Evolutionary conservation across 1,284 basidiomycete genomes (phyloP).

Genomic region (Rhodotorula sp.): DNA sequence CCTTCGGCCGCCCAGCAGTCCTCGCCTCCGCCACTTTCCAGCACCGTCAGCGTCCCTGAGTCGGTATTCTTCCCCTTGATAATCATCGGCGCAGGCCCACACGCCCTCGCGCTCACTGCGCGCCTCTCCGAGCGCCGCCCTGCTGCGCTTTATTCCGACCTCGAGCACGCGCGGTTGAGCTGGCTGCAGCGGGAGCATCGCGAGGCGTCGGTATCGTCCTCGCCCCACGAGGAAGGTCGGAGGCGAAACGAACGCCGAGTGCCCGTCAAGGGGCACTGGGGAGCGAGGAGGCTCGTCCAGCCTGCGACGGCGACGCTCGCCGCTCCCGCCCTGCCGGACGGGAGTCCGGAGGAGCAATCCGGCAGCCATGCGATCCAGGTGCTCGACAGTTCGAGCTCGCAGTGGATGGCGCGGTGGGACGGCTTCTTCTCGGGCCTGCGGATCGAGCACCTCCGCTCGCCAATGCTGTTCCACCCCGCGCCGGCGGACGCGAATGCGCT

Average conservation of each 20-base stretch:
- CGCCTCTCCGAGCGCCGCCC: constrained; percentile 44
- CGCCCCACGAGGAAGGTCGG: not conserved
- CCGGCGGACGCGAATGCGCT: constrained; percentile 51
- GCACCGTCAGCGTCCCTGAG: not conserved
- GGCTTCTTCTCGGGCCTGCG: constrained; percentile 41
- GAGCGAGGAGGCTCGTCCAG: constrained; percentile 25
- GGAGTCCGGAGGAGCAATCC: not conserved
- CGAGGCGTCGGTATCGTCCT: not conserved
- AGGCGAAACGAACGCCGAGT: constrained; percentile 2
- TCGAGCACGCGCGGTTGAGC: constrained; percentile 47
- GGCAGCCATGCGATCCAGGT: constrained; percentile 26
- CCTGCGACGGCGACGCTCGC: constrained; percentile 12
- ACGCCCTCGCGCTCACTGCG: constrained; percentile 44
- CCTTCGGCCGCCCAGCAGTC: not conserved
- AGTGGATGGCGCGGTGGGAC: constrained; percentile 44
- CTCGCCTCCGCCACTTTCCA: not conserved
- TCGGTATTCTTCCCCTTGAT: constrained; percentile 24
- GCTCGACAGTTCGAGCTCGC: constrained; percentile 35
- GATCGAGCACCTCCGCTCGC: constrained; percentile 49
- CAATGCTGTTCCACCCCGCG: constrained; percentile 53
- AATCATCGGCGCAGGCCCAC: constrained; percentile 46
- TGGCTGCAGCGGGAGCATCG: constrained; percentile 38
- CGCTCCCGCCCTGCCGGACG: not conserved
- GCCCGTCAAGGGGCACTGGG: constrained; percentile 38
- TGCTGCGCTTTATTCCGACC: constrained; percentile 46